A percentile compares a stretch with the other conserved stretches of the same genome.
phyloP scores from a whole-genome alignment of 192 early-diverging fungal species.

The Kickxella alabastrina region DNA sequence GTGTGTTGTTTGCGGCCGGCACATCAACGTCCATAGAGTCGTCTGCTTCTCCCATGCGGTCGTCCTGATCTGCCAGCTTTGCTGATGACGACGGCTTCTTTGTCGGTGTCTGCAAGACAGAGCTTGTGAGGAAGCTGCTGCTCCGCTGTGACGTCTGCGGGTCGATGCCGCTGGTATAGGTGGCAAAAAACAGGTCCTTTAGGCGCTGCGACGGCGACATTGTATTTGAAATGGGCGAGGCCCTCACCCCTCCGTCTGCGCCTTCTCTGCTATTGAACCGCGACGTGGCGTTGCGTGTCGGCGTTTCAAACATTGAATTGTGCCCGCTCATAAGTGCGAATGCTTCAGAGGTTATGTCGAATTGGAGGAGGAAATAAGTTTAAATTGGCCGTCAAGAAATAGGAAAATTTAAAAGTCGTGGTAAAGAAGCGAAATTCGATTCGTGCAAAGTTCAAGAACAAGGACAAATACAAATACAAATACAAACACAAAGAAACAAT shows the following conservation, averaged over 20 bases:
- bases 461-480: neutral
- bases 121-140: conserved; percentile 12
- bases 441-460: too few relatives aligned
- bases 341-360: neutral
- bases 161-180: conserved; percentile 34
- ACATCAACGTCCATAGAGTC: conserved; percentile 41
- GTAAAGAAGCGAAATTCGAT: neutral
- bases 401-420: too few relatives aligned
- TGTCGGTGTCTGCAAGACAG: conserved; percentile 30
- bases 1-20: conserved; percentile 4
- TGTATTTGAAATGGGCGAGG: conserved; percentile 3
- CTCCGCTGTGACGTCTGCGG: conserved; percentile 12
- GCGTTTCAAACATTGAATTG: conserved; percentile 26
- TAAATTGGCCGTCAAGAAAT: neutral
- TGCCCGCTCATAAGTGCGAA: conserved; percentile 13
- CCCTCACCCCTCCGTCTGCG: neutral
- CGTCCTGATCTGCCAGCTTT: neutral
- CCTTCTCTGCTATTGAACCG: conserved; percentile 19
- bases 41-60: neutral
- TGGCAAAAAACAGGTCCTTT: conserved; percentile 47
- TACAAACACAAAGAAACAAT: too few relatives aligned
- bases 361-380: neutral
- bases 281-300: conserved; percentile 18
- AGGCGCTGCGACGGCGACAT: conserved; percentile 46
- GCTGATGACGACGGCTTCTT: conserved; percentile 9